Evolutionary conservation across 441 rosid genomes (phyloP).

Genomic region (Populus tomentosa): DNA sequence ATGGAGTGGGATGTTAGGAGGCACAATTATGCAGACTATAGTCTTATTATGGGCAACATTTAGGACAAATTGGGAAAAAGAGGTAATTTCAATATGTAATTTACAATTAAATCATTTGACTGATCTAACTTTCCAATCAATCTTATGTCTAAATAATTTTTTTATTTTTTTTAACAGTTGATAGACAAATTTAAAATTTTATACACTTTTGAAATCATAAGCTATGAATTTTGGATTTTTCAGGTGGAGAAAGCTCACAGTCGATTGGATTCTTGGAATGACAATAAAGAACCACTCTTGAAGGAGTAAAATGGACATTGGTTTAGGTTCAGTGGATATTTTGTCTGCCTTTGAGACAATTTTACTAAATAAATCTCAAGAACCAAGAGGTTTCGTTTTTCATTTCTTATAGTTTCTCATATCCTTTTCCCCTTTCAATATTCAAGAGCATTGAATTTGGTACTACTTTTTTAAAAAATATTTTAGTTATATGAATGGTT

Average conservation of each 20-base stretch:
- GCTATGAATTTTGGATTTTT: not conserved
- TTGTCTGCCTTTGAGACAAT: not conserved
- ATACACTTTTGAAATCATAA: not conserved
- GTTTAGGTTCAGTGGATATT: not conserved
- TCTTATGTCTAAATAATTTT: not conserved
- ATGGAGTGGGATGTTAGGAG: constrained; percentile 73
- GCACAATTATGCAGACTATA: constrained; percentile 48
- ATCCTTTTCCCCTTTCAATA: too few relatives aligned
- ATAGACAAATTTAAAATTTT: not conserved
- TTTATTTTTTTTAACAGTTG: too few relatives aligned
- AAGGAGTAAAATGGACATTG: not conserved
- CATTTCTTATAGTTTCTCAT: too few relatives aligned
- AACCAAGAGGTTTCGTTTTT: too few relatives aligned
- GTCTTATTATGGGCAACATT: constrained; percentile 47
- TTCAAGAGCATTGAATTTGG: too few relatives aligned
- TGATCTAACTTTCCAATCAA: too few relatives aligned
- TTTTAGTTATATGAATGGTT: too few relatives aligned
- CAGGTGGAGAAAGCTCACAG: constrained; percentile 51
- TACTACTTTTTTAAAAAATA: too few relatives aligned
- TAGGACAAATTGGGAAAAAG: constrained; percentile 52
- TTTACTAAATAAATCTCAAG: not conserved
- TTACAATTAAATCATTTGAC: too few relatives aligned
- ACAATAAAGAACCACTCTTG: constrained; percentile 20
- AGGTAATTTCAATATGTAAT: constrained; percentile 25
- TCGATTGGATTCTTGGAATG: constrained; percentile 47